phyloP scores from a whole-genome alignment of 495 filamentous ascomycete genomes.

The Trichoderma gamsii region DNA sequence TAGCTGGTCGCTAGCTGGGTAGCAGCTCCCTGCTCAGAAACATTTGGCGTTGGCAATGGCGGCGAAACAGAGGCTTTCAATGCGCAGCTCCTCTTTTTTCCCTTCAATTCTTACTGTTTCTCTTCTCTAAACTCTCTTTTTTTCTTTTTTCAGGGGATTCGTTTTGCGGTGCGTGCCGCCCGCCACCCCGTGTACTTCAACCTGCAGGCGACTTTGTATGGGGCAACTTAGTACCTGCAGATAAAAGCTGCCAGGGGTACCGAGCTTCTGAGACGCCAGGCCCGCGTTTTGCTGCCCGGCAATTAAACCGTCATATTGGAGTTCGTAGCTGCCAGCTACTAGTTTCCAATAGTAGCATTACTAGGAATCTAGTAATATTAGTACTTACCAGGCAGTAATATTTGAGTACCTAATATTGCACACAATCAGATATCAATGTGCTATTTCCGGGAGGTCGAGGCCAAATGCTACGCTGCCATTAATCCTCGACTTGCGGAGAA shows the following conservation, averaged over 20 bases:
- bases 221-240: neutral
- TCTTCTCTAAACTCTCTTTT: neutral
- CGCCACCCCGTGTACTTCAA: no score
- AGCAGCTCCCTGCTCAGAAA: neutral
- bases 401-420: no score
- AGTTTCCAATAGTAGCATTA: no score
- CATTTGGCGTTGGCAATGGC: conserved; percentile 1
- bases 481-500: neutral
- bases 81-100: neutral
- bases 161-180: neutral
- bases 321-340: neutral
- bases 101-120: neutral
- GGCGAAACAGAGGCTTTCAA: neutral
- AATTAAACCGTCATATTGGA: neutral
- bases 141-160: neutral
- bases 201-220: no score
- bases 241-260: neutral
- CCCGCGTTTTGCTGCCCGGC: neutral
- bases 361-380: no score
- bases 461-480: neutral
- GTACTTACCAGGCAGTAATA: no score
- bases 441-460: neutral
- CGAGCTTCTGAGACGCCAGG: neutral
- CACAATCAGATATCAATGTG: no score
- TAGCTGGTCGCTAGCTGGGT: neutral